Conservation (phyloP, 2,329 filamentous ascomycete genomes). For the Fusarium odoratissimum region DNA sequence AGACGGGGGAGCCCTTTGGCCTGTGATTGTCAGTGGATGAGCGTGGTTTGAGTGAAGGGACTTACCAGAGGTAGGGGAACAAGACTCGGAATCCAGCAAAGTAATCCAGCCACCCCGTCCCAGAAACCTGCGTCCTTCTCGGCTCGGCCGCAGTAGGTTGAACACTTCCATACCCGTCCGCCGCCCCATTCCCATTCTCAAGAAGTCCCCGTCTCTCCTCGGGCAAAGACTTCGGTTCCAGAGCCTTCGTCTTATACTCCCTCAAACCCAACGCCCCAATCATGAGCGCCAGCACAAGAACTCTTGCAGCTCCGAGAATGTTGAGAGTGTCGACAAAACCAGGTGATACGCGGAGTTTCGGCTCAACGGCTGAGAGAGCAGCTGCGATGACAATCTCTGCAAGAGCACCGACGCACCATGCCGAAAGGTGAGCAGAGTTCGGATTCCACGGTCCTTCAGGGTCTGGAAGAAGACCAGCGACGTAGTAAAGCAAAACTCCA, state of each 20-base stretch:
- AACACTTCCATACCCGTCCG: conserved; percentile 46
- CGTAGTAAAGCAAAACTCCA: conserved; percentile 55
- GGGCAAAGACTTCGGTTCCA: conserved; percentile 43
- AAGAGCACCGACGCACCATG: conserved; percentile 52
- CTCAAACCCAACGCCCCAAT: conserved; percentile 45
- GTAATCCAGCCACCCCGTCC: conserved; percentile 59
- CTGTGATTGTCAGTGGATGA: conserved; percentile 41
- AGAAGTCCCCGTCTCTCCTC: conserved; percentile 55
- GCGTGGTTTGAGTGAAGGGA: too few relatives aligned
- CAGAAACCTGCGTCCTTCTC: conserved; percentile 48
- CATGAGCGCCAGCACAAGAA: conserved; percentile 52
- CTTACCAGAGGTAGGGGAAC: conserved; percentile 59
- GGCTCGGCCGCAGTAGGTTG: conserved; percentile 22
- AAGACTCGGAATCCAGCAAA: conserved; percentile 58
- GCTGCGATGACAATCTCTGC: conserved; percentile 53
- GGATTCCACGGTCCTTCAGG: conserved; percentile 59
- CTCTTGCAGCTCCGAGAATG: conserved; percentile 48
- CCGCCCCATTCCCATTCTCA: conserved; percentile 52
- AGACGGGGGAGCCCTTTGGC: conserved; percentile 55
- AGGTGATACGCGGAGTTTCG: conserved; percentile 45
- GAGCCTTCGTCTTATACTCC: conserved; percentile 48
- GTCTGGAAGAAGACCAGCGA: conserved; percentile 56
- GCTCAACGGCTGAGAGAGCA: conserved; percentile 48
- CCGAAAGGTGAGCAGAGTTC: conserved; percentile 50
- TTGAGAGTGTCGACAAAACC: conserved; percentile 48